Base-by-base conservation (phyloP, 2,329 filamentous ascomycete species). In the Boeremia exigua region DNA sequence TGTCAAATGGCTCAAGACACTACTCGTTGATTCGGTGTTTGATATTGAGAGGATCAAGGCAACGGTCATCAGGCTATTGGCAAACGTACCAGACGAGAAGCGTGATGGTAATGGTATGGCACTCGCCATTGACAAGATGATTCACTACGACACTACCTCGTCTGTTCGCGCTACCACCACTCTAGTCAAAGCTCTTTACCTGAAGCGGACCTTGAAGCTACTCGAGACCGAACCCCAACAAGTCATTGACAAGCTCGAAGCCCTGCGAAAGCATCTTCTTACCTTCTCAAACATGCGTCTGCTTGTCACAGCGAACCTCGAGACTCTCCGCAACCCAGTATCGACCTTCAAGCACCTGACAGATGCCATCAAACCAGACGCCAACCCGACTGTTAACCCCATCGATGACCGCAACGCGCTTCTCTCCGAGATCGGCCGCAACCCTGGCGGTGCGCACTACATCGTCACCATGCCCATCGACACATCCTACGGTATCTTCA, bases 391-490 rank as follows among this genome's bases (percentile, higher is more conserved):
- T 0, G 81, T 96, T 50, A 81, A 86, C 12, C 88, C 91, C 1
- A 88, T 97, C 44, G 86, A 89, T 55, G 84, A 87, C 61, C 85
- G 88, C 8, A 82, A 84, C 47, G 83, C 86, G 34, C 82, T 92
- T n/a, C 86, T 96, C 50, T 96, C 86, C 60, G 81, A 86, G 0
- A 86, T 91, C 50, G 95, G 92, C 14, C 83, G 83, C 48, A 86
- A 85, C 6, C 90, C 93, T 0, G 95, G 95, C 12, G 84, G 86
- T 5, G 82, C 90, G 32, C 86, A 88, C 29, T 89, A 91, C 63
- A 84, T 99, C 49, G 85, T 98, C 19, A 92, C 95, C 14, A 95
- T 99, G 87, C 86, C 91, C 0, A 89, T 97, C 47, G 95, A 99
- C 78, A 96, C 91, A 38, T 97, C 93, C 1, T 98, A 92, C 77